Evolutionary conservation across 257 asterid species (phyloP), one percentile per base, ranked within the genome.

Genomic region (Solanum medicagineum): DNA sequence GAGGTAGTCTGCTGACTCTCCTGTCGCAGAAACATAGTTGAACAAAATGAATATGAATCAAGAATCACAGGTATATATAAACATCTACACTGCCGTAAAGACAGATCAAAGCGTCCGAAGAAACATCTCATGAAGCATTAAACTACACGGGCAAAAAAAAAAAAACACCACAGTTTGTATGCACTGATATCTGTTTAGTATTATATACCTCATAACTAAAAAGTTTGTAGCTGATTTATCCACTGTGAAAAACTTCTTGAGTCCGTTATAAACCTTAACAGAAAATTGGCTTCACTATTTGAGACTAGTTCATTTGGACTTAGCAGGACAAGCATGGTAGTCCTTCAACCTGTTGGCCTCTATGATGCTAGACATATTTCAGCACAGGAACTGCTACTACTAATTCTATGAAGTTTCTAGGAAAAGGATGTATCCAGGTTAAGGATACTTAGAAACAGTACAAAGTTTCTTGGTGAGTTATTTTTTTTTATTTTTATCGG

Each of bases 1-100:
- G 95, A 74, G 54, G 93, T 89, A 65, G 91, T 90, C 92, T 92
- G 96, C 86, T 87, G 95, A 13, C 88, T 81, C 71, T 86, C 91
- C 93, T 94, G 93, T n/a, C 71, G 83, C 81, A 85, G 84, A 63
- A 86, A 22, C 10, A 22, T 51, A 51, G 51, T 49, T 69, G 65
- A 26, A 77, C 26, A 77, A 84, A 69, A 40, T 19, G 29, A 80
- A 4, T 26, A 77, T 57, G 42, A 84, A 66, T 83, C 75, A 83
- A 68, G 32, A 69, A 63, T n/a, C 26, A 13, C 22, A 62, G 5
- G 42, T 36, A 9, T 42, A 66, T 22, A 63, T 26, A 24, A 44
- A 82, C 24, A 26, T 26, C 65, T 79, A 17, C 83, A 16, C 17
- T 53, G 65, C 16, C 9, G 9, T 53, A 79, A 24, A 53, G 65